phyloP scores from a whole-genome alignment of 176 grass and related monocot genomes.

The Paspalum vaginatum region DNA sequence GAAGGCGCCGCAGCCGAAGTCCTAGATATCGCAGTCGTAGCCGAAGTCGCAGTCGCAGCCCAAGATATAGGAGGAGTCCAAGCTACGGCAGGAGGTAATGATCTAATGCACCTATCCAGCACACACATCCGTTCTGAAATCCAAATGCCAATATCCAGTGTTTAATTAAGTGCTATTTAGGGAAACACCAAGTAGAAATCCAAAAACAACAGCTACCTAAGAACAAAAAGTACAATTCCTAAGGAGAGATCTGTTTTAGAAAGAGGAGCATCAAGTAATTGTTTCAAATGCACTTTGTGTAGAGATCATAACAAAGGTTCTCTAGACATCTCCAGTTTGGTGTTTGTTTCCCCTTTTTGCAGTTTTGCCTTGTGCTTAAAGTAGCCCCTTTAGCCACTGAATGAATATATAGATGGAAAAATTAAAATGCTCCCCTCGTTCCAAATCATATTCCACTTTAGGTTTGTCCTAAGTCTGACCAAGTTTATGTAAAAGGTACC shows the following conservation, averaged over 20 bases:
- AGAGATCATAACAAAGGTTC: background rate
- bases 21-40: conserved; percentile 57
- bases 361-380: conserved; percentile 3
- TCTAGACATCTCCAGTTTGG: background rate
- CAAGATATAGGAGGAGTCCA: conserved; percentile 80
- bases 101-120: background rate
- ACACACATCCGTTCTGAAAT: background rate
- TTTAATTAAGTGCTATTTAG: background rate
- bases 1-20: conserved; percentile 63
- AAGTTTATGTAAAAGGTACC: no score
- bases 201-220: background rate
- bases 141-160: background rate
- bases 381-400: background rate
- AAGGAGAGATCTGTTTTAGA: background rate
- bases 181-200: background rate
- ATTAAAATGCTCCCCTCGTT: background rate
- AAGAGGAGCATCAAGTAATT: background rate
- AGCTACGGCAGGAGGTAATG: conserved; percentile 80
- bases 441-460: no score
- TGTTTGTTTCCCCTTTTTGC: background rate
- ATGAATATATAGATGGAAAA: background rate
- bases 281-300: background rate
- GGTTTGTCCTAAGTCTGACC: no score
- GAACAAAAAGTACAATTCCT: background rate
- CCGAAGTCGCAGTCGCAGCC: conserved; percentile 57